Base-by-base conservation (phyloP, 495 filamentous ascomycete genomes). In the Talaromyces liani region DNA sequence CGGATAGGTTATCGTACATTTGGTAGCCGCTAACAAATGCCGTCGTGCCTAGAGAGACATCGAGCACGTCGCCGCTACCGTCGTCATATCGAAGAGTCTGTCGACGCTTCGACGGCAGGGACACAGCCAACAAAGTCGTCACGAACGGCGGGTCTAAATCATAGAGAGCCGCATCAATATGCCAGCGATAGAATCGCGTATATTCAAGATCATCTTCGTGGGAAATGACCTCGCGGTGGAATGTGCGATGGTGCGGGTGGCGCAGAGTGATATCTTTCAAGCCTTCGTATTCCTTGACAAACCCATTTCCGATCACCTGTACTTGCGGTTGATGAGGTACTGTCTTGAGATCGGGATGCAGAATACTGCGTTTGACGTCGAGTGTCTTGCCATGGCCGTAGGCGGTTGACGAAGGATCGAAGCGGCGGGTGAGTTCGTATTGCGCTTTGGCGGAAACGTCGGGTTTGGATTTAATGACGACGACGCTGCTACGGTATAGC, bases 281-380 rank as follows among this genome's bases (percentile, higher is more conserved):
- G 0, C 88, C 88, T 70, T 91, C 87, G 63, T 89, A 91, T 3
- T 78, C 75, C 3, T 80, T 70, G 1, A 91, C 77, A 65, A 80
- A 77, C 16, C 88, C 88, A 70, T 91, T 90, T 49, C 88, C 88
- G 67, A 91, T 91, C 54, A 91, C 84, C 66, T 91, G 88, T 5
- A 91, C 88, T 71, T 91, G 87, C 9, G 88, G 88, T 69, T 91
- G 88, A 72, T 89, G 87, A 0, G 88, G 88, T 47, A 91, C 83
- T 1, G 88, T 91, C 73, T 91, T 91, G 16, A 91, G 79, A 66
- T 91, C 88, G 1, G 88, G 88, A 67, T 91, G 88, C 20, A 91
- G 81, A 70, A 91, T 84, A 68, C 81, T 85, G 51, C 86, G 82
- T 68, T 87, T 86, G 2, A 77, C 79, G 69, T 88, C 86, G 66